Percentiles rank a stretch among this genome's conserved stretches.
These are phyloP conservation scores for Arthroderma sp. DNA, from an alignment of 2,329 filamentous ascomycete species.

Conservation along the genomic window DNA sequence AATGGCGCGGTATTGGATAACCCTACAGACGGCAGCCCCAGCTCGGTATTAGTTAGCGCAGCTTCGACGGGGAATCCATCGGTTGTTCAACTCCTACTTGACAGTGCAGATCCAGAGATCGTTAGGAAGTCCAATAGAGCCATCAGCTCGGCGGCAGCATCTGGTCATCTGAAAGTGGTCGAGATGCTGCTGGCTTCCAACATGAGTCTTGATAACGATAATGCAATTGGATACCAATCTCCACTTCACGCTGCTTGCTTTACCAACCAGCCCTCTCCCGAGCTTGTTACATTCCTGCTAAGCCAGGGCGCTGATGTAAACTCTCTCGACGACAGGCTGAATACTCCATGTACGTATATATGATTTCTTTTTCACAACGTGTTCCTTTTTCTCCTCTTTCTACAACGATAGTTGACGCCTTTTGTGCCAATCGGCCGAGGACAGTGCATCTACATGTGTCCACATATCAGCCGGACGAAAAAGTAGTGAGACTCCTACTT, in stretches of 20 bases:
- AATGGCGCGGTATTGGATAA: background rate
- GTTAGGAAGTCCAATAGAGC: background rate
- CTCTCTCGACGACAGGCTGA: background rate
- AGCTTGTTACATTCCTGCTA: background rate
- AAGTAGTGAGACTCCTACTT: background rate
- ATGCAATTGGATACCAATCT: background rate
- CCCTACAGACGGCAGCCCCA: conserved; percentile 1
- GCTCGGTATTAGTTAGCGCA: background rate
- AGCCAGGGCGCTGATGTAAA: background rate
- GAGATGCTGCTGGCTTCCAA: background rate
- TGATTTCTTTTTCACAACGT: background rate
- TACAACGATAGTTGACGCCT: background rate
- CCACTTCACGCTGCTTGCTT: background rate
- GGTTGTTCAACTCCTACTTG: conserved; percentile 1
- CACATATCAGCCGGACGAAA: background rate
- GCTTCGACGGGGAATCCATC: background rate
- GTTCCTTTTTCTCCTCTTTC: background rate
- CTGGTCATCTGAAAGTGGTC: background rate
- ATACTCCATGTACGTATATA: conserved; percentile 1
- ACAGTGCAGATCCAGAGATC: background rate
- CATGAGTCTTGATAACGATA: background rate
- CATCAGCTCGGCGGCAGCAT: background rate
- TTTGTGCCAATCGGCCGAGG: too few species aligned
- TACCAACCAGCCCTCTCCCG: background rate
- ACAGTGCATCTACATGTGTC: conserved; percentile 2